Evolutionary conservation across 2,329 filamentous ascomycete species (phyloP), one percentile per base, ranked within the genome.

Genomic region (Lasiodiplodia sp.): DNA sequence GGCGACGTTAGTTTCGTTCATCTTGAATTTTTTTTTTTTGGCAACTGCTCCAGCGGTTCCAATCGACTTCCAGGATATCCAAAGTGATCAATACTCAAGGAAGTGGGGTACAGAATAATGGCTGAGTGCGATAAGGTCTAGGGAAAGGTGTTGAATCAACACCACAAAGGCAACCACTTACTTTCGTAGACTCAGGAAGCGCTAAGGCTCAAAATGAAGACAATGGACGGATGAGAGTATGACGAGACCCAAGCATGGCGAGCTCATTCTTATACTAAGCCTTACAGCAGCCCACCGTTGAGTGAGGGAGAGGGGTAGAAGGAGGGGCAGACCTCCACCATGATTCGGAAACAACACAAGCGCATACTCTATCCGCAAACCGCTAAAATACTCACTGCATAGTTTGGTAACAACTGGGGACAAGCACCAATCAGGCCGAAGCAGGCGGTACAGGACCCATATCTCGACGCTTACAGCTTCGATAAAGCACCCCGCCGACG

Each of bases 341-440:
- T 31, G n/a, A 8, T 56, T 37, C 25, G 11, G 52, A 28, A 34
- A 14, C 23, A 2, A 38, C 57, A 34, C 18, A 47, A n/a, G 18
- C n/a, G 60, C 60, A 28, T 64, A 52, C 16, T 52, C 44, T 64
- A 64, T 52, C 60, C 60, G 44, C 60, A 64, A 64, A 64, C 25
- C 47, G 60, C 60, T 52, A 64, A 64, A 47, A 64, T 38, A 64
- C 28, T 52, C 60, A 38, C 40, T 14, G 28, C 12, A n/a, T 18
- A 10, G 40, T 52, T 51, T 47, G 40, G 49, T 52, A 23, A 28
- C 5, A 34, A 8, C 31, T 34, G 31, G 51, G 11, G 23, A 5
- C 51, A 28, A 21, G 18, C 51, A 28, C 21, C 25, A 53, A 21
- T 23, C 31, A 34, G 31, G 31, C 31, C 7, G 8, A 10, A 34